Evolutionary conservation across 1,284 basidiomycete genomes (phyloP).

Genomic region (Trametes hirsuta): DNA sequence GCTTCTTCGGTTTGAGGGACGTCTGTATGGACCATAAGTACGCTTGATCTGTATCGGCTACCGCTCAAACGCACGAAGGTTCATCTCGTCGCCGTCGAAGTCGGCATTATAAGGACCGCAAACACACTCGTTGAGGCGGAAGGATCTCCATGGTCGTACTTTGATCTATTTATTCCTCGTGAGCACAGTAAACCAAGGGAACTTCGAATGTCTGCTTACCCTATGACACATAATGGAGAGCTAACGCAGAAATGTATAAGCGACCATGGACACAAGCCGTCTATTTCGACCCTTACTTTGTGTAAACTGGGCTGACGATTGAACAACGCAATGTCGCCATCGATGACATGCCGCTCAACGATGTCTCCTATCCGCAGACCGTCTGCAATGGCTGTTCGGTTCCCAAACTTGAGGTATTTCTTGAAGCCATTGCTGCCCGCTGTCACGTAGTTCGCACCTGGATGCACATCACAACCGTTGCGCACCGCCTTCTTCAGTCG

Average conservation of each 20-base stretch:
- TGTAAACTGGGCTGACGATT: slow-evolving; percentile 99
- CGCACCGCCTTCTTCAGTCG: slow-evolving; percentile 77
- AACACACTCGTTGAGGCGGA: slow-evolving; percentile 98
- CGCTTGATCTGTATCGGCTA: not conserved
- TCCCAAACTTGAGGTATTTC: slow-evolving; percentile 86
- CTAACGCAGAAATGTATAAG: slow-evolving; percentile 48
- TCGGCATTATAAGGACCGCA: slow-evolving; percentile 99
- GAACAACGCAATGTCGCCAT: slow-evolving; percentile 97
- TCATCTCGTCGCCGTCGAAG: slow-evolving; percentile 99
- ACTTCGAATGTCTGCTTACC: slow-evolving; percentile 44
- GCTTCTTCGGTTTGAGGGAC: slow-evolving; percentile 99
- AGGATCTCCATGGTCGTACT: slow-evolving; percentile 96
- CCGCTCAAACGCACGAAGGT: slow-evolving; percentile 73
- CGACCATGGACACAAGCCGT: not conserved
- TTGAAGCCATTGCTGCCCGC: slow-evolving; percentile 80
- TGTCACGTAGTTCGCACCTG: slow-evolving; percentile 95
- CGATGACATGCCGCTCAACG: slow-evolving; percentile 93
- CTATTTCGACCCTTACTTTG: slow-evolving; percentile 55
- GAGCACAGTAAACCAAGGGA: too few relatives aligned
- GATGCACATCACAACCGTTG: slow-evolving; percentile 92
- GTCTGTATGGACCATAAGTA: slow-evolving; percentile 53
- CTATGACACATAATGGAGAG: slow-evolving; percentile 99
- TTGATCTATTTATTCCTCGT: slow-evolving; percentile 56
- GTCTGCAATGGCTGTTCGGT: slow-evolving; percentile 76
- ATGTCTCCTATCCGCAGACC: slow-evolving; percentile 83